A percentile compares a stretch with the other conserved stretches of the same genome.
Conservation (phyloP, 345 rosid species). For the Odontarrhena argentea region DNA sequence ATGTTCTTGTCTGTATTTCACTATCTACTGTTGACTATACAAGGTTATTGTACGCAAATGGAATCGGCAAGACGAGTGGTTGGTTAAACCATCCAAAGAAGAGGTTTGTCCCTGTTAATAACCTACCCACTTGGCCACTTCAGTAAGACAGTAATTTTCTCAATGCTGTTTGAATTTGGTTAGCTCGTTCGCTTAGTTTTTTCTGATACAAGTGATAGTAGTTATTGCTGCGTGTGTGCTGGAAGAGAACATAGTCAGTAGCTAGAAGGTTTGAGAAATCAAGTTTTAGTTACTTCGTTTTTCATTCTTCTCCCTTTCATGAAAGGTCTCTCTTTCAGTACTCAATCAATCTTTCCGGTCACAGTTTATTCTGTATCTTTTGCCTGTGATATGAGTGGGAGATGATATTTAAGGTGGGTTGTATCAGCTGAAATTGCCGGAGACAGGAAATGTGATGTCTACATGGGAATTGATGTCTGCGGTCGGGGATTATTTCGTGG, state of each 20-base stretch:
- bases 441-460: no score
- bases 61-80: conserved; percentile 70
- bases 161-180: neutral
- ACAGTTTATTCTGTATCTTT: neutral
- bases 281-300: no score
- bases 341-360: neutral
- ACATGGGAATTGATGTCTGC: no score
- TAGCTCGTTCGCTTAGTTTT: no score
- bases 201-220: no score
- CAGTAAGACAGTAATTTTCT: neutral
- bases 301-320: conserved; percentile 24
- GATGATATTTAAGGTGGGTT: neutral
- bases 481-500: no score
- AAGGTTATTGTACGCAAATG: conserved; percentile 86
- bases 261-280: no score
- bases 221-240: neutral
- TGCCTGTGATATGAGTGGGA: no score
- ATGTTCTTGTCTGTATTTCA: neutral
- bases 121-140: neutral
- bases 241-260: no score
- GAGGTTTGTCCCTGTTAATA: conserved; percentile 56
- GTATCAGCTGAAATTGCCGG: no score
- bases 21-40: conserved; percentile 17
- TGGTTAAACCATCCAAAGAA: conserved; percentile 66
- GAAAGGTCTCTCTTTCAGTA: conserved; percentile 57